Conservation (phyloP, 164 flowering plant genomes). For the Nymphaea colorata region DNA sequence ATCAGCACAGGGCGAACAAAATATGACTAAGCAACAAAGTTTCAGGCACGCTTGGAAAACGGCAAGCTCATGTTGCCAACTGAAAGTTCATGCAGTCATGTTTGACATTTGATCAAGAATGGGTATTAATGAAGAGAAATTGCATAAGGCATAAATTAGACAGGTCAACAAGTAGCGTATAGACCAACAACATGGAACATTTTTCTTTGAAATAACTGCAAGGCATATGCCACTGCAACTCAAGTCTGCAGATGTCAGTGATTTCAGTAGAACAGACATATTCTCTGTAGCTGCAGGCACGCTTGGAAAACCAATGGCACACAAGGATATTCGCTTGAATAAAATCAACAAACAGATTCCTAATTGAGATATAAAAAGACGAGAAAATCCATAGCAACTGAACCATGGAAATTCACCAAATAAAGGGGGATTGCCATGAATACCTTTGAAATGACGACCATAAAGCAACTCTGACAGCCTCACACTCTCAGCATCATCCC, state of each 20-base stretch:
- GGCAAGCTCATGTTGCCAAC: neutral
- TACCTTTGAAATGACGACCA: constrained; percentile 91
- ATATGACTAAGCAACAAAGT: neutral
- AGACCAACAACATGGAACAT: too few species aligned
- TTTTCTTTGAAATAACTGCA: too few species aligned
- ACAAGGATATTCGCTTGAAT: too few species aligned
- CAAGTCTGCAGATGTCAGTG: too few species aligned
- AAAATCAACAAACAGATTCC: too few species aligned
- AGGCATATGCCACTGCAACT: too few species aligned
- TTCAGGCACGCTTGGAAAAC: too few species aligned
- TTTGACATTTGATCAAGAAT: neutral
- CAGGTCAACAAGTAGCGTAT: too few species aligned
- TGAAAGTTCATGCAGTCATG: neutral
- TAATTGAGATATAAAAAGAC: too few species aligned
- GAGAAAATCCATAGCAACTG: neutral
- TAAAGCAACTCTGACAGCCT: constrained; percentile 54
- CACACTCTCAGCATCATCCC: constrained; percentile 51
- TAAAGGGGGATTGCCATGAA: neutral
- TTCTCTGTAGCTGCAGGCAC: too few species aligned
- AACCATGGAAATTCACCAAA: neutral
- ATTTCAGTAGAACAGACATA: too few species aligned
- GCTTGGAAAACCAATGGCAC: too few species aligned
- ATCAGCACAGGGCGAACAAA: constrained; percentile 23
- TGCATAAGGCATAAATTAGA: neutral
- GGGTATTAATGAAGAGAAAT: neutral